Conservation (phyloP, 352 stramenopile genomes). For the Globisporangium solare region DNA sequence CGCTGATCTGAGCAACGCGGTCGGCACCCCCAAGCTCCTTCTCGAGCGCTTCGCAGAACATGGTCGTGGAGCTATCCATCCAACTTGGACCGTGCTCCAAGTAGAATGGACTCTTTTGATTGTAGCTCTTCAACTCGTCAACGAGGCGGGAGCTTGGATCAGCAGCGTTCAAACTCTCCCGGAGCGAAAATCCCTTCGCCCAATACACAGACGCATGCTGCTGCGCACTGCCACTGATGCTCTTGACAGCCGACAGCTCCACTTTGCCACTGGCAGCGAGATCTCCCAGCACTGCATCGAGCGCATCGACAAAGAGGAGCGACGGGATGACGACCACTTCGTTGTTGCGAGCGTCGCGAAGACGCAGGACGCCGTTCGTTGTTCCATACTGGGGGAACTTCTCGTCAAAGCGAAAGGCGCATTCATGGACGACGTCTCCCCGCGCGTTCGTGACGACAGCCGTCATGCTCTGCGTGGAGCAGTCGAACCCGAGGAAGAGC, state of each 20-base stretch:
- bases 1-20: constrained; percentile 61
- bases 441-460: constrained; percentile 47
- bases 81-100: constrained; percentile 69
- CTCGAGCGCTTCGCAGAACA: constrained; percentile 57
- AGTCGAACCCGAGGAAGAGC: constrained; percentile 70
- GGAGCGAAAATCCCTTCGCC: constrained; percentile 44
- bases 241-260: constrained; percentile 44
- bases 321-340: constrained; percentile 56
- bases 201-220: constrained; percentile 84
- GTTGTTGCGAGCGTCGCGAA: constrained; percentile 20
- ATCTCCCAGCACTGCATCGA: constrained; percentile 60
- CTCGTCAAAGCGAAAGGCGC: constrained; percentile 68
- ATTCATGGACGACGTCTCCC: constrained; percentile 41
- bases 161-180: constrained; percentile 25
- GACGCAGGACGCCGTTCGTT: constrained; percentile 60
- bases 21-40: constrained; percentile 45
- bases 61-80: constrained; percentile 79
- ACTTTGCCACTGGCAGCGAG: constrained; percentile 22
- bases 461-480: constrained; percentile 84
- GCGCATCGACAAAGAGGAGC: constrained; percentile 74
- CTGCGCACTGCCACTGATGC: constrained; percentile 72
- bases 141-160: constrained; percentile 15
- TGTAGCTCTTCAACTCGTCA: constrained; percentile 9
- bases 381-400: constrained; percentile 59
- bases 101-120: constrained; percentile 31